These are phyloP conservation scores for Paraphaeosphaeria minitans DNA, from an alignment of 2,329 filamentous ascomycete genomes.

Conservation along the genomic window DNA sequence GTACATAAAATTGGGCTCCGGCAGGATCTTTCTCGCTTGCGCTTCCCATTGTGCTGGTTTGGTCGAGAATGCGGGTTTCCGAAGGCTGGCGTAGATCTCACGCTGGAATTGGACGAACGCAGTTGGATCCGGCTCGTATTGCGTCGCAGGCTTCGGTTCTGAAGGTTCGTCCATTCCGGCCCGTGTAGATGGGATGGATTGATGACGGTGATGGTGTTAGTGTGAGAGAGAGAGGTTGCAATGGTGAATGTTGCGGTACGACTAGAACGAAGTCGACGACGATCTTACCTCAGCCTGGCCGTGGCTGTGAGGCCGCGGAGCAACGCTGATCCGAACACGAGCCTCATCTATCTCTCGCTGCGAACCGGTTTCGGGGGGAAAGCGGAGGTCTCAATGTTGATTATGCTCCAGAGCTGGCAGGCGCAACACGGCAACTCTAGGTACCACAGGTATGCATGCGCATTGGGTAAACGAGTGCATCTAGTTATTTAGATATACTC, in stretches of 20 bases:
- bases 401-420: too few relatives aligned
- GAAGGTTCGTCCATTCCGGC: background rate
- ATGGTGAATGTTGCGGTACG: background rate
- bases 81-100: constrained; percentile 46
- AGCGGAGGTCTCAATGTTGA: too few relatives aligned
- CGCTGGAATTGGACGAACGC: constrained; percentile 41
- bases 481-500: too few relatives aligned
- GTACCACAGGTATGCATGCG: too few relatives aligned
- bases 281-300: background rate
- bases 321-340: background rate
- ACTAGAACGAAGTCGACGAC: background rate
- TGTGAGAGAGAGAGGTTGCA: background rate
- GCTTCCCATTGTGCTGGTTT: constrained; percentile 49
- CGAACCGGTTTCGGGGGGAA: background rate
- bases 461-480: too few relatives aligned
- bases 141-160: constrained; percentile 15
- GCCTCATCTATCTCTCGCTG: background rate
- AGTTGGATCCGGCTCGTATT: constrained; percentile 45
- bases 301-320: background rate
- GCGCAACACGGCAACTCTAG: too few relatives aligned
- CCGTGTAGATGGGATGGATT: background rate
- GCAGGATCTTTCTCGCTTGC: constrained; percentile 40
- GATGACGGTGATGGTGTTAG: background rate
- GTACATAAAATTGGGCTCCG: constrained; percentile 48
- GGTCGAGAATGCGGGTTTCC: constrained; percentile 47